phyloP scores from a whole-genome alignment of 768 basidiomycete genomes.

The Kwoniella bestiolae region DNA sequence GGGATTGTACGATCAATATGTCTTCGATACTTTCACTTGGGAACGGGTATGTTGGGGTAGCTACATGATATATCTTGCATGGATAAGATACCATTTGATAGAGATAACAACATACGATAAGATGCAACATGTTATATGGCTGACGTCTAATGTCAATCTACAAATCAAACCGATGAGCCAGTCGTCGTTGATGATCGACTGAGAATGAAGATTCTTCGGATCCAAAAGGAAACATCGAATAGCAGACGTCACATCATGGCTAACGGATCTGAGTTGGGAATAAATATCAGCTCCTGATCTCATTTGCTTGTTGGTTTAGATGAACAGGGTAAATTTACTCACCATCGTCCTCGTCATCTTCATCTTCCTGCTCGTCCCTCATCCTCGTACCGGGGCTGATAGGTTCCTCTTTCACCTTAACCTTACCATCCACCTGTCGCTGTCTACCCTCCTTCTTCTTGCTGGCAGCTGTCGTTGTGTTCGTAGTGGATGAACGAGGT shows the following conservation, averaged over 20 bases:
- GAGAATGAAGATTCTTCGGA: too few relatives aligned
- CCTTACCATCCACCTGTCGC: conserved; percentile 9
- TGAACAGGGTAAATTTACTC: background rate
- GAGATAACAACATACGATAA: background rate
- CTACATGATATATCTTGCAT: conserved; percentile 1
- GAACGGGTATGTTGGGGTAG: too few relatives aligned
- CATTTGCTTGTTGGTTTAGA: background rate
- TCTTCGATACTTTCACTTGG: too few relatives aligned
- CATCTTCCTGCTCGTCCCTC: background rate
- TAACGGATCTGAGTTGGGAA: conserved; percentile 38
- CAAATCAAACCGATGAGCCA: too few relatives aligned
- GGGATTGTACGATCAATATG: too few relatives aligned
- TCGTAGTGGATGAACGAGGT: background rate
- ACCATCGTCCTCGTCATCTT: conserved; percentile 42
- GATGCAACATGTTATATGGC: background rate
- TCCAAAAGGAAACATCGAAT: too few relatives aligned
- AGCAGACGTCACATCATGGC: conserved; percentile 20
- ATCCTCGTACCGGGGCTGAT: conserved; percentile 3
- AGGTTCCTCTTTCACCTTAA: conserved; percentile 18
- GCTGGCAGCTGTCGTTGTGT: background rate
- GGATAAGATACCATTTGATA: background rate
- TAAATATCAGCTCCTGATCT: background rate
- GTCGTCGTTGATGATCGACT: too few relatives aligned
- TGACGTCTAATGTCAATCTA: background rate
- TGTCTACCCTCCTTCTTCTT: conserved; percentile 4